Conservation (phyloP, 192 early-diverging fungal species). For the Podila epigama region DNA sequence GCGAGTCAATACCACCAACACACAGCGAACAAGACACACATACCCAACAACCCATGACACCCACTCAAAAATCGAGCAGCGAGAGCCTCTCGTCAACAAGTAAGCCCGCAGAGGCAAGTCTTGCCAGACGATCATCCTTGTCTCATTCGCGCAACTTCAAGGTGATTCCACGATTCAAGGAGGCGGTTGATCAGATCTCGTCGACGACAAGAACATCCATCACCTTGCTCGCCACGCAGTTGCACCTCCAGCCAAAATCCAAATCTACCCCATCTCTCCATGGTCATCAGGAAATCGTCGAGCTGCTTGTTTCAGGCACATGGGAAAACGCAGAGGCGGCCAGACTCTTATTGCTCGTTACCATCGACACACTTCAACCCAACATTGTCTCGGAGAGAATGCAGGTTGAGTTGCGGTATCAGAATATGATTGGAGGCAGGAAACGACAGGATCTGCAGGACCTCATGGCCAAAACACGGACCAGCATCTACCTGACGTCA, state of each 20-base stretch:
- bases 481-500: constrained; percentile 78
- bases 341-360: constrained; percentile 26
- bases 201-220: constrained; percentile 29
- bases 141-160: constrained; percentile 2
- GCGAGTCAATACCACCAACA: not conserved
- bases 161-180: constrained; percentile 30
- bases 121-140: not conserved
- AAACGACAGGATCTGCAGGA: constrained; percentile 65
- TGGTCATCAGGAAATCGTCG: constrained; percentile 22
- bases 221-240: constrained; percentile 16
- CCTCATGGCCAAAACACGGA: constrained; percentile 73
- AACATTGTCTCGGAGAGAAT: constrained; percentile 25
- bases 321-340: constrained; percentile 48
- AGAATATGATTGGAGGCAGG: constrained; percentile 76
- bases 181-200: constrained; percentile 33
- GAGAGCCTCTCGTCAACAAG: not conserved
- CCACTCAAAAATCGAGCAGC: not conserved
- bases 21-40: not conserved
- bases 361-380: constrained; percentile 35
- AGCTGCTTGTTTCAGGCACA: constrained; percentile 31
- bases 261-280: not conserved
- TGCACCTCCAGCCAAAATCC: not conserved
- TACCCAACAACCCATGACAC: not conserved
- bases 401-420: constrained; percentile 54
- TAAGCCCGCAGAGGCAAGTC: not conserved